Evolutionary conservation across 2,329 filamentous ascomycete species (phyloP).

Genomic region (Myotisia sp.): DNA sequence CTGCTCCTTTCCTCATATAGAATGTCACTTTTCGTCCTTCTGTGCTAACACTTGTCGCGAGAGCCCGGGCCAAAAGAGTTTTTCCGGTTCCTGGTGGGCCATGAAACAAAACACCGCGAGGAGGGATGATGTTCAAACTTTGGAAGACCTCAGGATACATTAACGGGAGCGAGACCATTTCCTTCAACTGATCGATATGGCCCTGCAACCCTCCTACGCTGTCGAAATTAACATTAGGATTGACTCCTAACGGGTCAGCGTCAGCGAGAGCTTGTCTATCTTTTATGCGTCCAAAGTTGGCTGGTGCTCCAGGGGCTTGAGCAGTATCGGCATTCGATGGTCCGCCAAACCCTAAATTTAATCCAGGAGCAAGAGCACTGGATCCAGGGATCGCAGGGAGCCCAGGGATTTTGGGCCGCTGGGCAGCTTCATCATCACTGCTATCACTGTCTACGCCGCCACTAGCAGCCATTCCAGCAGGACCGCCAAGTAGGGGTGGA

Average conservation of each 20-base stretch:
- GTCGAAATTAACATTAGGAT: slow-evolving; percentile 83
- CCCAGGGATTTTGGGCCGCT: slow-evolving; percentile 40
- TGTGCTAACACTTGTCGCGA: slow-evolving; percentile 79
- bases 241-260: slow-evolving; percentile 85
- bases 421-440: slow-evolving; percentile 78
- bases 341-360: slow-evolving; percentile 39
- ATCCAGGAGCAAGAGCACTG: slow-evolving; percentile 36
- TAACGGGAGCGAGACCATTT: slow-evolving; percentile 92
- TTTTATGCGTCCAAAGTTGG: slow-evolving; percentile 85
- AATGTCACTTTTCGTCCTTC: slow-evolving; percentile 93
- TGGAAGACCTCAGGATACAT: slow-evolving; percentile 91
- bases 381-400: slow-evolving; percentile 53
- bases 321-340: slow-evolving; percentile 46
- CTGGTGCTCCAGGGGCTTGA: slow-evolving; percentile 48
- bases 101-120: slow-evolving; percentile 89
- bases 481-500: slow-evolving; percentile 57
- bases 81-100: slow-evolving; percentile 96
- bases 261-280: slow-evolving; percentile 85
- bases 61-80: slow-evolving; percentile 81
- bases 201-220: slow-evolving; percentile 84
- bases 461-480: slow-evolving; percentile 52
- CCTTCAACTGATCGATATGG: slow-evolving; percentile 93
- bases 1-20: slow-evolving; percentile 97
- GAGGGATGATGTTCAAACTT: slow-evolving; percentile 82
- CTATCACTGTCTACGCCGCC: slow-evolving; percentile 85